Conservation (phyloP, 257 asterid genomes). For the Leonotis leonurus region DNA sequence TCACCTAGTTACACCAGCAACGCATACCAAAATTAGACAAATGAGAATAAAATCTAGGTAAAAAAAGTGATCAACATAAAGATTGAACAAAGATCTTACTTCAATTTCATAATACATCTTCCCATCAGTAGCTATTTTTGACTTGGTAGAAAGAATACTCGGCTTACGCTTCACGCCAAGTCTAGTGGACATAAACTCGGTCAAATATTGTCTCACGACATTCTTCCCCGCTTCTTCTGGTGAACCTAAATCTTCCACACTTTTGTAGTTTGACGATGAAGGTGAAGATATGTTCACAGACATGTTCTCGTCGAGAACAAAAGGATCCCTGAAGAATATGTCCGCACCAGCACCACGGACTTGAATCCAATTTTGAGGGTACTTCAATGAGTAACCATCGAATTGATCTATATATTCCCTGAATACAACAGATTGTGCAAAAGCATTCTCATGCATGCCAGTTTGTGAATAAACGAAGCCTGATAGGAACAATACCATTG, state of each 20-base stretch:
- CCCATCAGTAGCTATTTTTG: slow-evolving; percentile 84
- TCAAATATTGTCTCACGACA: slow-evolving; percentile 66
- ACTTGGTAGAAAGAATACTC: slow-evolving; percentile 59
- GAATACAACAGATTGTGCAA: slow-evolving; percentile 52
- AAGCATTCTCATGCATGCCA: slow-evolving; percentile 25
- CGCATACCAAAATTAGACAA: neutral
- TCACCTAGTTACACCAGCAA: slow-evolving; percentile 41
- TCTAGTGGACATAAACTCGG: slow-evolving; percentile 97
- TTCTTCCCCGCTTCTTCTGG: slow-evolving; percentile 85
- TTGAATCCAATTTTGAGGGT: slow-evolving; percentile 91
- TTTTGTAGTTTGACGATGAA: slow-evolving; percentile 72
- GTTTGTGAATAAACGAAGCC: slow-evolving; percentile 42
- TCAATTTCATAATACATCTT: slow-evolving; percentile 71
- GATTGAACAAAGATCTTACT: slow-evolving; percentile 34
- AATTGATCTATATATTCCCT: slow-evolving; percentile 74
- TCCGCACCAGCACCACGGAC: slow-evolving; percentile 98
- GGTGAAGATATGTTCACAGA: slow-evolving; percentile 85
- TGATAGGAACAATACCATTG: slow-evolving; percentile 53
- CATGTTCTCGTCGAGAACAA: slow-evolving; percentile 81
- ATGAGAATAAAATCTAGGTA: neutral
- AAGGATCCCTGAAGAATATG: slow-evolving; percentile 93
- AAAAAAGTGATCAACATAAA: neutral
- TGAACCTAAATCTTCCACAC: slow-evolving; percentile 81
- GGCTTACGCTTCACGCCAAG: slow-evolving; percentile 91
- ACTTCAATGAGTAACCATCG: slow-evolving; percentile 77